phyloP scores from a whole-genome alignment of 2,329 filamentous ascomycete species.

The Xylariaceae sp. region DNA sequence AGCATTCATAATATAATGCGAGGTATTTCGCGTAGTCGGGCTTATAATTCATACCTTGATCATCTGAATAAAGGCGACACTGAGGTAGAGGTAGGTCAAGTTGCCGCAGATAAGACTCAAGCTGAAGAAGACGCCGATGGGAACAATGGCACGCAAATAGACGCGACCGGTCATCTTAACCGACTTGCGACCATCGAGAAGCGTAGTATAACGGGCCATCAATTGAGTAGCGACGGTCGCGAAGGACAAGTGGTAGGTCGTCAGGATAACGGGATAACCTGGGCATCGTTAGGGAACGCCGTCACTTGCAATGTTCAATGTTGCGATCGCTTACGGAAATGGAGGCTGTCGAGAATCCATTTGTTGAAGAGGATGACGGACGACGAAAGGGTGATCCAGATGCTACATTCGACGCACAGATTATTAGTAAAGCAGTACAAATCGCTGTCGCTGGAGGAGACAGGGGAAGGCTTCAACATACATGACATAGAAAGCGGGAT shows the following conservation, averaged over 20 bases:
- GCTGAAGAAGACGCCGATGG: conserved; percentile 93
- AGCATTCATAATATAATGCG: conserved; percentile 1
- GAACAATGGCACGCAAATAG: conserved; percentile 88
- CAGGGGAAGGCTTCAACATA: conserved; percentile 35
- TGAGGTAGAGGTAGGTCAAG: conserved; percentile 89
- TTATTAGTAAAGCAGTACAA: conserved; percentile 1
- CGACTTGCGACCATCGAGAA: conserved; percentile 90
- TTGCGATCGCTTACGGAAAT: conserved; percentile 66
- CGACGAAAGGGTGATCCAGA: conserved; percentile 89
- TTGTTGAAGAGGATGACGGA: conserved; percentile 99
- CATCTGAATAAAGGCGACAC: conserved; percentile 98
- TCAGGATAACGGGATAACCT: conserved; percentile 75
- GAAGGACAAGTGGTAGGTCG: conserved; percentile 92
- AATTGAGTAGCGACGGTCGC: conserved; percentile 92
- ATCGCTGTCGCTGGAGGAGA: background rate
- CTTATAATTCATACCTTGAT: conserved; percentile 61
- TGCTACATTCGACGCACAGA: conserved; percentile 42
- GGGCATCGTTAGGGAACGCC: conserved; percentile 27
- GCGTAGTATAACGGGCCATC: conserved; percentile 78
- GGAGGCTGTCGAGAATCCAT: conserved; percentile 81
- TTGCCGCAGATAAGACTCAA: conserved; percentile 95
- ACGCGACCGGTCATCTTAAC: conserved; percentile 96
- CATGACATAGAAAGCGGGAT: conserved; percentile 81
- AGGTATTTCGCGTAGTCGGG: background rate
- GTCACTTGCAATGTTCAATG: background rate